Base-by-base conservation (phyloP, 1,139 yeast species). In the Nakaseomyces nivariensis region DNA sequence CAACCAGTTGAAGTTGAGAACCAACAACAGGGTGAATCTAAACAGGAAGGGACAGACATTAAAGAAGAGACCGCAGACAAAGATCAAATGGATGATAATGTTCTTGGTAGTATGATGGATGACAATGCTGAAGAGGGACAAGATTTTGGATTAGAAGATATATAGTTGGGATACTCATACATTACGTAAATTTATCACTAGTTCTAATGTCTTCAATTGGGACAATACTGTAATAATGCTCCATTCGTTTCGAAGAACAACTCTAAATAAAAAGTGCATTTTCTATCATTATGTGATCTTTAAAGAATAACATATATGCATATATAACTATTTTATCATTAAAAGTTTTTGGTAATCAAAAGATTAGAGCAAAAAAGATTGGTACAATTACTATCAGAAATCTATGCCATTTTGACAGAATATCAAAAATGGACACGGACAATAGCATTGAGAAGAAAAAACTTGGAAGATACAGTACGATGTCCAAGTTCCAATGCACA, bases 361-460 rank as follows among this genome's bases (percentile, higher is more conserved):
- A 38, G 17, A 38, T 29, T 11, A 41, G 25, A 29, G 44, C 44
- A 17, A 41, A 5, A 29, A 27, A 41, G 11, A 41, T 41, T 8
- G 44, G 44, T 11, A 41, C 33, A 7, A 41, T 11, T 4, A 27
- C 1, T 4, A 41, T 13, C 34, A 27, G 4, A 3, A 41, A 13
- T 5, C 34, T 27, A 17, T 29, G 4, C 33, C 34, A 41, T 13
- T 41, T 41, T 8, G 34, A 4, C 7, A 41, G 29, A 13, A 29
- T 29, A 41, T 41, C 34, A 17, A 41, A 27, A 1, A 41, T 29
- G 4, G 44, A 27, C 10, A 41, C 1, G 13, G 33, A 31, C 4
- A 43, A 68, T 53, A 82, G 67, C 33, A 80, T 66, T 3, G 82
- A 85, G 62, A 82, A 79, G 59, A 78, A 76, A 43, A 78, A 67